A percentile compares a stretch with the other conserved stretches of the same genome.
Conservation (phyloP, 73 alveolate species). For the Tetrahymena malaccensis region DNA sequence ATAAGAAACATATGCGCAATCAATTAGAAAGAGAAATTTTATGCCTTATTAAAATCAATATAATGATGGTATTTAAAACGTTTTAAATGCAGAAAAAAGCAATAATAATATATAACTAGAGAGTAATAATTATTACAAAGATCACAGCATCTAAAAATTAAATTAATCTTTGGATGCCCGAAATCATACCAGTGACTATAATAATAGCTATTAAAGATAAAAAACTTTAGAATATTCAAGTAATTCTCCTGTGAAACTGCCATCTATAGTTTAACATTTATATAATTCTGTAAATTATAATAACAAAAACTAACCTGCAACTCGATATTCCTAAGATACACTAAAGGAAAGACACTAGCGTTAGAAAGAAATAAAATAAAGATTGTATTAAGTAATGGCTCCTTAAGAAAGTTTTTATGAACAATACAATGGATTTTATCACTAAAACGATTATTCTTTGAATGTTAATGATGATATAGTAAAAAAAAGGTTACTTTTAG, state of each 20-base stretch:
- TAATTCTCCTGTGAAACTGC: neutral
- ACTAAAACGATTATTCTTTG: neutral
- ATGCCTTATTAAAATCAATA: neutral
- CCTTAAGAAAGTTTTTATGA: neutral
- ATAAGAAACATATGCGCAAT: neutral
- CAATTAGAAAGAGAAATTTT: neutral
- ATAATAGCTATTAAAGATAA: neutral
- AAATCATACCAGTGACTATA: neutral
- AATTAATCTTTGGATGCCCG: neutral
- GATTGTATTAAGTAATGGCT: neutral
- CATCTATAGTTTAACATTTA: neutral
- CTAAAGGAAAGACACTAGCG: neutral
- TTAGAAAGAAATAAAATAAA: neutral
- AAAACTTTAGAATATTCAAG: neutral
- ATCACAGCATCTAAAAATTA: neutral
- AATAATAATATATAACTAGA: neutral
- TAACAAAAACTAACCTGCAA: neutral
- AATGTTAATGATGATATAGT: neutral
- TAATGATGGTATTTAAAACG: neutral
- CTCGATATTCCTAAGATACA: neutral
- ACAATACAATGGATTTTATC: neutral
- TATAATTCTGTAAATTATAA: neutral
- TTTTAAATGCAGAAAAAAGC: neutral
- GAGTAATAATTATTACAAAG: neutral
- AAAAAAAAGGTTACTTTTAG: neutral